Evolutionary conservation across 345 rosid species (phyloP).

Genomic region (Arabis hirsuta): DNA sequence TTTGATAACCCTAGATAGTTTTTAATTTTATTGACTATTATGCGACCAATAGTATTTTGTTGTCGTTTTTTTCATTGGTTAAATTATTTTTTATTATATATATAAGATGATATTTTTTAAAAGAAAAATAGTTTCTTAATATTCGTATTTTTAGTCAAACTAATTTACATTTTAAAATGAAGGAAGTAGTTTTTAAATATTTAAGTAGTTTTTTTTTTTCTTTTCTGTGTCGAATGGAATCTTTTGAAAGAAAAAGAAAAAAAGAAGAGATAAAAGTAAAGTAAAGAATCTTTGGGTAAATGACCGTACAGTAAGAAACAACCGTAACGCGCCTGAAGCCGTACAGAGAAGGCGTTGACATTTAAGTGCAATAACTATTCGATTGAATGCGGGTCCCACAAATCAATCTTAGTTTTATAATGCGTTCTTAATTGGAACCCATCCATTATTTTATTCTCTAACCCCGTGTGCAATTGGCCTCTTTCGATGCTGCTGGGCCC

Average conservation of each 20-base stretch:
- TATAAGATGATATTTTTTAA: too few species aligned
- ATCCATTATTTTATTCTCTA: slow-evolving; percentile 25
- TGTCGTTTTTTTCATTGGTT: too few species aligned
- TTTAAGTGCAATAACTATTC: slow-evolving; percentile 20
- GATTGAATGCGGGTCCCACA: slow-evolving; percentile 8
- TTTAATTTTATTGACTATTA: too few species aligned
- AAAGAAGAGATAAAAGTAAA: background rate
- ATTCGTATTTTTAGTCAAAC: too few species aligned
- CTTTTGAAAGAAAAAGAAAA: background rate
- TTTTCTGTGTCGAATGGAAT: background rate
- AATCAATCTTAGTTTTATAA: slow-evolving; percentile 20
- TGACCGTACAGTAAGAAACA: slow-evolving; percentile 41
- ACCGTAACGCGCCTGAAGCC: slow-evolving; percentile 36
- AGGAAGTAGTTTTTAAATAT: too few species aligned
- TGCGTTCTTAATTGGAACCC: slow-evolving; percentile 45
- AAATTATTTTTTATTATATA: too few species aligned
- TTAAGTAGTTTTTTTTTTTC: too few species aligned
- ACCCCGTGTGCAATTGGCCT: slow-evolving; percentile 7
- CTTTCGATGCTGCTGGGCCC: slow-evolving; percentile 5
- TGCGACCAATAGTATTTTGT: too few species aligned
- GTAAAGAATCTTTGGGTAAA: background rate
- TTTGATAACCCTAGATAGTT: too few species aligned
- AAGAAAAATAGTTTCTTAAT: too few species aligned
- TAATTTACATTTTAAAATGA: too few species aligned
- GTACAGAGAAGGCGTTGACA: slow-evolving; percentile 46